Evolutionary conservation across 345 rosid genomes (phyloP).

Genomic region (Populus simonii): DNA sequence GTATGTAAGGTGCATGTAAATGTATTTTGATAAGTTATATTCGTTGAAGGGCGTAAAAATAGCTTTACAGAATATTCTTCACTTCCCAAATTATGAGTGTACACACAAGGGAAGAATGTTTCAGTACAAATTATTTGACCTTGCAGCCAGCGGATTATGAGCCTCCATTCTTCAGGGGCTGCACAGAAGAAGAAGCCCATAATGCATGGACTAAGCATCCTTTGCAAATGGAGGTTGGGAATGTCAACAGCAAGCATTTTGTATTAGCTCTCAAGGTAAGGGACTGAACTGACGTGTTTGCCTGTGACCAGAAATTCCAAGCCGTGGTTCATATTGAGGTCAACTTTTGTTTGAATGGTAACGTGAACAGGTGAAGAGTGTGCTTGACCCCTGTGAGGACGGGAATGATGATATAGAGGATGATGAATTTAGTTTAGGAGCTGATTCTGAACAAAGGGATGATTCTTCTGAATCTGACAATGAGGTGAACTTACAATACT

Average conservation of each 20-base stretch:
- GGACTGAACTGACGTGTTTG: background rate
- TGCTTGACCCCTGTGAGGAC: constrained; percentile 96
- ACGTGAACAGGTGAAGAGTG: constrained; percentile 77
- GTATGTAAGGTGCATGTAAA: background rate
- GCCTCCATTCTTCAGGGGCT: constrained; percentile 91
- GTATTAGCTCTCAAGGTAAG: constrained; percentile 78
- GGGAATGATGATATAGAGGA: constrained; percentile 74
- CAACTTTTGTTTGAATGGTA: constrained; percentile 4
- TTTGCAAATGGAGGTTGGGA: constrained; percentile 90
- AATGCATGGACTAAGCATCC: constrained; percentile 83
- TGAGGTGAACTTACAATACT: constrained; percentile 53
- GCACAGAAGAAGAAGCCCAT: constrained; percentile 78
- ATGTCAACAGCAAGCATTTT: constrained; percentile 95
- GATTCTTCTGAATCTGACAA: constrained; percentile 71
- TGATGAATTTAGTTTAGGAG: constrained; percentile 61
- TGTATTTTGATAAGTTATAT: background rate
- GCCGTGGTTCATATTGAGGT: background rate
- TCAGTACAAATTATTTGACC: constrained; percentile 5
- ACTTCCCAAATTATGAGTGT: background rate
- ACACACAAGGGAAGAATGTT: background rate
- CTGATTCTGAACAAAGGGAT: constrained; percentile 53
- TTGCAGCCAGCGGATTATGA: constrained; percentile 86
- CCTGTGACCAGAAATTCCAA: constrained; percentile 8
- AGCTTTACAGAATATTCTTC: background rate
- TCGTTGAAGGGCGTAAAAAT: background rate